Conservation (phyloP, 768 basidiomycete species). For the Naganishia vishniacii region DNA sequence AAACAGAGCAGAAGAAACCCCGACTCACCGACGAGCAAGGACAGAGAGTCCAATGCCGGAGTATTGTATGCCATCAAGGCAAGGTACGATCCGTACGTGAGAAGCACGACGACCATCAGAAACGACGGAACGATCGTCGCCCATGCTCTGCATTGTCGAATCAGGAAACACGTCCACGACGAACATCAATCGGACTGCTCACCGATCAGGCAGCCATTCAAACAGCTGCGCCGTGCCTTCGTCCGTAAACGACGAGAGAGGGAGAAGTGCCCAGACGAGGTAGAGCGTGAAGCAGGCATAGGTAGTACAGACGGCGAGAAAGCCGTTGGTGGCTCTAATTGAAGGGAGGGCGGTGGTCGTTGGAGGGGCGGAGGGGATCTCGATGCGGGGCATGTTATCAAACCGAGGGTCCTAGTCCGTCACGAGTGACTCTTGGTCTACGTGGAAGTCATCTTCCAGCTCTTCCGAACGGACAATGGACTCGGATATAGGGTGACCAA, state of each 20-base stretch:
- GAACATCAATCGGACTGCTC: slow-evolving; percentile 18
- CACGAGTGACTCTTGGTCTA: no score
- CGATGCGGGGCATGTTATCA: no score
- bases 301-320: slow-evolving; percentile 42
- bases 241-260: no score
- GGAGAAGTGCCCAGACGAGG: slow-evolving; percentile 43
- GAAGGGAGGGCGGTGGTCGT: slow-evolving; percentile 6
- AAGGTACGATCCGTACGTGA: slow-evolving; percentile 42
- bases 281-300: slow-evolving; percentile 36
- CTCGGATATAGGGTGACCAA: no score
- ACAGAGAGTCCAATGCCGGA: slow-evolving; percentile 35
- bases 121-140: slow-evolving; percentile 43
- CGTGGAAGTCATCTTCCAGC: no score
- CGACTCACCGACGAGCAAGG: slow-evolving; percentile 39
- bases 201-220: slow-evolving; percentile 46
- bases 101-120: slow-evolving; percentile 42
- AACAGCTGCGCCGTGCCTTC: slow-evolving; percentile 28
- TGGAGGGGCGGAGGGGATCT: no score
- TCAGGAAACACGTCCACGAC: background rate
- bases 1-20: background rate
- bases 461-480: no score
- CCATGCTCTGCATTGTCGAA: slow-evolving; percentile 39
- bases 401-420: no score
- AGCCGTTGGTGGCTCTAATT: slow-evolving; percentile 34
- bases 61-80: slow-evolving; percentile 39